A percentile compares a stretch with the other conserved stretches of the same genome.
Conservation (phyloP, 106 monocot species). For the Apostasia ramifera region DNA sequence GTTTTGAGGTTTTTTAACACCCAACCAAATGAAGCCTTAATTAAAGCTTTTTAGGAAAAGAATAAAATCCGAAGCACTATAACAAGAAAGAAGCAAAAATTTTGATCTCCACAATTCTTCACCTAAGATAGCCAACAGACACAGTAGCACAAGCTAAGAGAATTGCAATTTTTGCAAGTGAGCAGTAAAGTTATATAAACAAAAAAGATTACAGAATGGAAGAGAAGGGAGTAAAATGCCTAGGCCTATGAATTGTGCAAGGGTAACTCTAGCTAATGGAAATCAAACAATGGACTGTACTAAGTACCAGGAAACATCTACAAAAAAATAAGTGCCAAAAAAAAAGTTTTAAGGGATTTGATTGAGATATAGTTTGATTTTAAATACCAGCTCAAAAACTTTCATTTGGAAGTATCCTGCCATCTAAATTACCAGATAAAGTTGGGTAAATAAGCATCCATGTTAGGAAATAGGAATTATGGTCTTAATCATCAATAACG, state of each 20-base stretch:
- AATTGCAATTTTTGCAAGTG: not conserved
- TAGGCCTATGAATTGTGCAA: not conserved
- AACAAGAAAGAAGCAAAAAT: no score
- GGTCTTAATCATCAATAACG: not conserved
- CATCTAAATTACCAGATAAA: no score
- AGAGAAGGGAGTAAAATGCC: not conserved
- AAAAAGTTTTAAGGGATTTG: no score
- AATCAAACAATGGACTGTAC: no score
- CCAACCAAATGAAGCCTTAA: no score
- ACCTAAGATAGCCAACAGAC: no score
- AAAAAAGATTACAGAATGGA: not conserved
- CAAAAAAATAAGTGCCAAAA: no score
- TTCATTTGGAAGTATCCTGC: not conserved
- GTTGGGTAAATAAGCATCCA: not conserved
- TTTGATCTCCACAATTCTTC: no score
- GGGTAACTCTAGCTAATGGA: not conserved
- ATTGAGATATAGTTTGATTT: not conserved
- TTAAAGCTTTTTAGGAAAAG: no score
- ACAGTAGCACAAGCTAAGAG: not conserved
- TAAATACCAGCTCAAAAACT: not conserved
- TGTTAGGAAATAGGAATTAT: not conserved
- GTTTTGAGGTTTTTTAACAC: no score
- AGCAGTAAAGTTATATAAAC: not conserved
- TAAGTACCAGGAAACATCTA: no score
- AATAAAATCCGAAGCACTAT: no score